Conservation (phyloP, 805 yeast genomes). For the Wickerhamiella domercqiae region DNA sequence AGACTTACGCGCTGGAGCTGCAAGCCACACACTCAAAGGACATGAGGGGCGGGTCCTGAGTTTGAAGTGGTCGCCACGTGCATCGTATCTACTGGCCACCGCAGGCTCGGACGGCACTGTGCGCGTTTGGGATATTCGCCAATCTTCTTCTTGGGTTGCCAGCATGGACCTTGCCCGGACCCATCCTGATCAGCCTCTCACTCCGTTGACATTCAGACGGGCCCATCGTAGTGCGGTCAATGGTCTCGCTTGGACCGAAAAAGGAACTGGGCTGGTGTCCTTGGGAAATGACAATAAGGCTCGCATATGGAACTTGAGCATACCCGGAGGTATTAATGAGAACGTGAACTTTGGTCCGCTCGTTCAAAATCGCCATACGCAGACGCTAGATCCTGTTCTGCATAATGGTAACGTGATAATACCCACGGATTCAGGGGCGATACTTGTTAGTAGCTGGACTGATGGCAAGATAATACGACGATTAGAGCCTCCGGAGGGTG, state of each 20-base stretch:
- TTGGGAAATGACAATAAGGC: constrained; percentile 71
- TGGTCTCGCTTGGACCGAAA: constrained; percentile 59
- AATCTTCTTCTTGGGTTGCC: constrained; percentile 47
- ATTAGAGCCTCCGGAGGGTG: constrained; percentile 25
- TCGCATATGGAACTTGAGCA: constrained; percentile 58
- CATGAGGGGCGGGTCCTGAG: constrained; percentile 41
- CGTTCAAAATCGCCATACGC: constrained; percentile 47
- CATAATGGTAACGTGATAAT: constrained; percentile 44
- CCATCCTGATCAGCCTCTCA: constrained; percentile 18
- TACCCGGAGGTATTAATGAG: constrained; percentile 39
- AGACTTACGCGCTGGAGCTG: constrained; percentile 58
- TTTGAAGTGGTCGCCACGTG: constrained; percentile 62
- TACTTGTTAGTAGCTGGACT: constrained; percentile 38
- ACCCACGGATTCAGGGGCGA: constrained; percentile 65
- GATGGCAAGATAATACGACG: constrained; percentile 53
- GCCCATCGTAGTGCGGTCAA: constrained; percentile 73
- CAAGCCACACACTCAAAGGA: constrained; percentile 56
- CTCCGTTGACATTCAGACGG: constrained; percentile 25
- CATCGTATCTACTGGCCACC: constrained; percentile 47
- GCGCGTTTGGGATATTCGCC: constrained; percentile 72
- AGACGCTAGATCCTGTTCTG: constrained; percentile 40
- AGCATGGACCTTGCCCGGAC: constrained; percentile 44
- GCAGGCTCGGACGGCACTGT: constrained; percentile 76
- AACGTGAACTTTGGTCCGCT: constrained; percentile 65
- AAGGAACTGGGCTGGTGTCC: constrained; percentile 47